Evolutionary conservation across 352 stramenopile genomes (phyloP).

Genomic region (Globisporangium acanthophoron): DNA sequence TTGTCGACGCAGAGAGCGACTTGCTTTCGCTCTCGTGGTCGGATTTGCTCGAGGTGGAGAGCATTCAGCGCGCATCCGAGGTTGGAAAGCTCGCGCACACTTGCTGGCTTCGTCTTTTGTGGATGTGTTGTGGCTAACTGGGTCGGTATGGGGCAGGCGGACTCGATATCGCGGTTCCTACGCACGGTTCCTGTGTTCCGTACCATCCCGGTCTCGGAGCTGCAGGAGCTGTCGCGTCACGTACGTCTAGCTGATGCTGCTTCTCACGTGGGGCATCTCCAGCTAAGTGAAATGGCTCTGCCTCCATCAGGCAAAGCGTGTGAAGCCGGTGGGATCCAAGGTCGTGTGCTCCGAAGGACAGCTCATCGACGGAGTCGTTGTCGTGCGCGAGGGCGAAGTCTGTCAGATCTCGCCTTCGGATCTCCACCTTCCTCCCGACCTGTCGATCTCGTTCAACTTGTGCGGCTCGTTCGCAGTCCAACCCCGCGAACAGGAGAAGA

Average conservation of each 20-base stretch:
- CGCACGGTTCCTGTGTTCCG: slow-evolving; percentile 34
- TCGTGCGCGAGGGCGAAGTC: slow-evolving; percentile 44
- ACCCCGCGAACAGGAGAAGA: slow-evolving; percentile 15
- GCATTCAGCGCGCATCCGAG: slow-evolving; percentile 23
- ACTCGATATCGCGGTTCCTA: slow-evolving; percentile 29
- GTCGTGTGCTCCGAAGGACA: slow-evolving; percentile 53
- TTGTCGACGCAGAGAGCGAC: slow-evolving; percentile 20
- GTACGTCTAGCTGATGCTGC: slow-evolving; percentile 13
- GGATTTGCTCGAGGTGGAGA: slow-evolving; percentile 22
- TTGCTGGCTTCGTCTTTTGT: too few relatives aligned
- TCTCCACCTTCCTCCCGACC: slow-evolving; percentile 31
- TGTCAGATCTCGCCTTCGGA: slow-evolving; percentile 40
- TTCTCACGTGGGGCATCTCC: not conserved
- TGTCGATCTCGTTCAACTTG: slow-evolving; percentile 43
- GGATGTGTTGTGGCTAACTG: too few relatives aligned
- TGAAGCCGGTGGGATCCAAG: slow-evolving; percentile 47
- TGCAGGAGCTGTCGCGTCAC: slow-evolving; percentile 20
- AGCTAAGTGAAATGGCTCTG: not conserved
- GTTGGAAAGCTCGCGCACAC: slow-evolving; percentile 7
- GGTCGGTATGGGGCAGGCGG: slow-evolving; percentile 13
- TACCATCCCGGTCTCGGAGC: slow-evolving; percentile 20
- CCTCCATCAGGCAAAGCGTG: slow-evolving; percentile 16
- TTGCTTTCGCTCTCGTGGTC: slow-evolving; percentile 27
- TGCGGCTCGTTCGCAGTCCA: slow-evolving; percentile 34
- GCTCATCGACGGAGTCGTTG: slow-evolving; percentile 40